Percentiles rank a stretch among this genome's conserved stretches.
Conservation (phyloP, 2,329 filamentous ascomycete species). For the Beauveria pseudobassiana region DNA sequence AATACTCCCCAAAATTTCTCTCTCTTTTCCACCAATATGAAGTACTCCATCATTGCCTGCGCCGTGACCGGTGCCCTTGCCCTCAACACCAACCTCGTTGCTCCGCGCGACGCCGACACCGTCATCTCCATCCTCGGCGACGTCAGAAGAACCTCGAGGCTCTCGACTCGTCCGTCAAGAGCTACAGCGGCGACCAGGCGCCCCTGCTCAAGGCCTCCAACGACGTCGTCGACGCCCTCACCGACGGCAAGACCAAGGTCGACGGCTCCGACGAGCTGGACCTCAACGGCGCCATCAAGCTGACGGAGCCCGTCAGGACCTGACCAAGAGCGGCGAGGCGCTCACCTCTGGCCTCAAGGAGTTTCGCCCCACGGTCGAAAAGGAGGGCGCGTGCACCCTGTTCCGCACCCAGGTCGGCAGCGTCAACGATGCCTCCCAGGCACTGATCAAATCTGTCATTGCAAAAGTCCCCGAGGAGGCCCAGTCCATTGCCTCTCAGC, state of each 20-base stretch:
- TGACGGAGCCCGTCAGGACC: slow-evolving; percentile 7
- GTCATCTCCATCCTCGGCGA: not conserved
- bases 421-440: slow-evolving; percentile 17
- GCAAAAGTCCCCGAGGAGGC: slow-evolving; percentile 19
- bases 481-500: slow-evolving; percentile 19
- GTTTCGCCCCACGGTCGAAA: not conserved
- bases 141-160: slow-evolving; percentile 2
- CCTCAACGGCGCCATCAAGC: slow-evolving; percentile 7
- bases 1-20: not conserved
- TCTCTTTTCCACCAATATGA: not conserved
- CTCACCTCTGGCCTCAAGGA: not conserved
- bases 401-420: slow-evolving; percentile 16
- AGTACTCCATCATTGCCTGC: not conserved
- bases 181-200: slow-evolving; percentile 2
- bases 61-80: slow-evolving; percentile 1
- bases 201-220: slow-evolving; percentile 8
- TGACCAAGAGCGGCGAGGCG: not conserved
- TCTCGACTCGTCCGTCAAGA: slow-evolving; percentile 1
- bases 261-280: not conserved
- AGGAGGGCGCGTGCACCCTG: not conserved
- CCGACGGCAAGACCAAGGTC: slow-evolving; percentile 8
- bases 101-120: not conserved
- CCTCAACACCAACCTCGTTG: not conserved
- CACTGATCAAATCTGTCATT: slow-evolving; percentile 20
- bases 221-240: not conserved